Conservation (phyloP, 2,329 filamentous ascomycete genomes). For the Pseudogymnoascus sp. region DNA sequence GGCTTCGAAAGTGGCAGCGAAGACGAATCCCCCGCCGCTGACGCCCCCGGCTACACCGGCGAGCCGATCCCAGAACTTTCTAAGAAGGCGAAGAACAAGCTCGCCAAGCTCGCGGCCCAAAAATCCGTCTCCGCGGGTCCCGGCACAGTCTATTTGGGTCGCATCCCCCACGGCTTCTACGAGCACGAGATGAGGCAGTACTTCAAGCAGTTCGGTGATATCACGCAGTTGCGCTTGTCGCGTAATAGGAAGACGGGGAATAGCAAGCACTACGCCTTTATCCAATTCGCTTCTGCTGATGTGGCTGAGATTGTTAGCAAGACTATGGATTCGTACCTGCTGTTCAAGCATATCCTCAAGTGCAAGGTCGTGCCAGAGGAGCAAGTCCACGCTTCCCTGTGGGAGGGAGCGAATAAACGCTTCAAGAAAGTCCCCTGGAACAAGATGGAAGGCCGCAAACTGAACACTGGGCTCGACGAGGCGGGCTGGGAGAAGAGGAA, state of each 20-base stretch:
- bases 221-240: constrained; percentile 70
- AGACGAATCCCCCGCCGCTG: constrained; percentile 31
- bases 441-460: constrained; percentile 68
- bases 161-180: constrained; percentile 92
- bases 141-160: constrained; percentile 83
- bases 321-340: constrained; percentile 96
- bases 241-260: constrained; percentile 87
- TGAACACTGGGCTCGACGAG: constrained; percentile 66
- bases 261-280: constrained; percentile 89
- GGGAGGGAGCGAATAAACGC: constrained; percentile 82
- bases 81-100: constrained; percentile 35
- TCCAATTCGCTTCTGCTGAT: constrained; percentile 71
- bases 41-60: neutral
- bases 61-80: constrained; percentile 4
- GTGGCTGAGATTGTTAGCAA: constrained; percentile 88
- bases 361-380: constrained; percentile 71
- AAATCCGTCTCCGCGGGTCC: constrained; percentile 43
- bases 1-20: constrained; percentile 49
- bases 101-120: constrained; percentile 33
- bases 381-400: constrained; percentile 70
- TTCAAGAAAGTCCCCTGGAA: constrained; percentile 87
- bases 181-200: constrained; percentile 92
- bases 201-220: constrained; percentile 85
- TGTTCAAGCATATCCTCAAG: constrained; percentile 90
- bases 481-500: constrained; percentile 73